Evolutionary conservation across 169 alveolate genomes (phyloP).

Genomic region (Plasmodium adleri): DNA sequence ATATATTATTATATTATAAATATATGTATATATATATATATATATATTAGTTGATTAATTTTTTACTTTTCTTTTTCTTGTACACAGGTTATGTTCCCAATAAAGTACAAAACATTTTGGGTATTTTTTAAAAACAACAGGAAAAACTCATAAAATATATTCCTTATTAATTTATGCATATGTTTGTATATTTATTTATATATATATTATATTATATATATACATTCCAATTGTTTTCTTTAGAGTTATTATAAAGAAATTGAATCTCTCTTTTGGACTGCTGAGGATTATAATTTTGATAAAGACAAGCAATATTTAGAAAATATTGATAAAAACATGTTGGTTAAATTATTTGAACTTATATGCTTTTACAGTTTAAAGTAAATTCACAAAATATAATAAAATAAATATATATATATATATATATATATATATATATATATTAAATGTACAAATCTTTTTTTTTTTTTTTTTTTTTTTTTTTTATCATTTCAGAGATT

Average conservation of each 20-base stretch:
- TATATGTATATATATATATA: not conserved
- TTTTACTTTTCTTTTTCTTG: not conserved
- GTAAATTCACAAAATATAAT: slow-evolving; percentile 22
- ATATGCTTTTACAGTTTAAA: slow-evolving; percentile 72
- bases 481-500: slow-evolving; percentile 21
- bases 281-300: slow-evolving; percentile 89
- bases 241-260: slow-evolving; percentile 89
- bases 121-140: slow-evolving; percentile 23
- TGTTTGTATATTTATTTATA: not conserved
- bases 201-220: not conserved
- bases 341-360: slow-evolving; percentile 68
- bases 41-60: not conserved
- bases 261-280: slow-evolving; percentile 91
- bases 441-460: not conserved
- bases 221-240: not conserved
- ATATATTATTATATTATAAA: not conserved
- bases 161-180: not conserved
- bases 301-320: slow-evolving; percentile 81
- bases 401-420: not conserved
- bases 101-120: slow-evolving; percentile 91
- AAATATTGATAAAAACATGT: slow-evolving; percentile 55
- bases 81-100: slow-evolving; percentile 86
- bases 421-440: not conserved
- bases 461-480: not conserved
- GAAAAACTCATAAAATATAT: not conserved